Evolutionary conservation across 163 green algal genomes (phyloP), one percentile per base, ranked within the genome.

Genomic region (Coccomyxa subellipsoidea): DNA sequence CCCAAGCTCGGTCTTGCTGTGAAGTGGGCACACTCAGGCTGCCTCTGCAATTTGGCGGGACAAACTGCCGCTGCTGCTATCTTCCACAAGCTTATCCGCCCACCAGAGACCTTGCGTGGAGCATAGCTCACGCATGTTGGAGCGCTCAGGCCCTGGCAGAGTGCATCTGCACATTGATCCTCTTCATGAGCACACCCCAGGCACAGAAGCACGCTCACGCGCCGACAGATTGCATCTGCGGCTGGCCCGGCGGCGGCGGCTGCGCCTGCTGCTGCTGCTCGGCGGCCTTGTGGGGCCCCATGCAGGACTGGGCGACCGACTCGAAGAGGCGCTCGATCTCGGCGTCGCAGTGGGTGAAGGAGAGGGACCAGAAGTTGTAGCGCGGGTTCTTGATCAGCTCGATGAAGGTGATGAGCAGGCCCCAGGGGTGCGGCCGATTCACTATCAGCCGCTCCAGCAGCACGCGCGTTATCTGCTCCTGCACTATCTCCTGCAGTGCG

Each of bases 391-490:
- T 99, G 88, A 99, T 99, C 53, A 99, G 93, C 93, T 99, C 97
- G 82, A 99, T 99, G 90, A 99, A 99, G 32, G 97, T 99, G 88
- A 99, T 96, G 39, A 99, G 92, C 82, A 99, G 90, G 37, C 97
- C 97, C 93, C 93, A 97, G 69, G 94, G 92, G 87, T 97, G 94
- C 23, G 94, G 92, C 40, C 87, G 87, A 91, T 99, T 99, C 29
- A 98, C 97, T 69, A 99, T 98, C 40, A 99, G 88, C 4, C 97
- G 87, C 90, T 99, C 97, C 83, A 99, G 90, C 88, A 99, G 87
- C 77, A 98, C 95, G 12, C 97, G 93, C 34, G 97, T 99, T 84
- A 99, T 96, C 88, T 99, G 94, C 88, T 96, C 94, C 82, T 92
- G 87, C 34, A 95, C 69, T 34, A 87, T 88, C 71, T 93, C 92